Evolutionary conservation across 495 filamentous ascomycete species (phyloP).

Genomic region (Pseudevernia furfuracea): DNA sequence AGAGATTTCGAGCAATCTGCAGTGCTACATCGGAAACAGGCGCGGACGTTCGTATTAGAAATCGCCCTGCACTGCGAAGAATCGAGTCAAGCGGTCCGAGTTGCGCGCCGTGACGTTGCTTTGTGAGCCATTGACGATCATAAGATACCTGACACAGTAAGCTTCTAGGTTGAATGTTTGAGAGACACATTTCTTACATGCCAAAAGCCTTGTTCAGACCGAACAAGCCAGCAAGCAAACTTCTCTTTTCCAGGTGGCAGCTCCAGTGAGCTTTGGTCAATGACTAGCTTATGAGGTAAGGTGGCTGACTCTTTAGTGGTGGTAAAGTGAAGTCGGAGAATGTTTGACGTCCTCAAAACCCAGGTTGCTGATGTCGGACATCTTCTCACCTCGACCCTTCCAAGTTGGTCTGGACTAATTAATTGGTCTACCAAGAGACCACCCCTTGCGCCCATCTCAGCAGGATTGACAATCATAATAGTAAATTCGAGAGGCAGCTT

Average conservation of each 20-base stretch:
- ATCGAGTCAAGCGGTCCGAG: conserved; percentile 47
- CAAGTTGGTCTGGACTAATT: conserved; percentile 38
- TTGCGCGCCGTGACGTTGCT: conserved; percentile 28
- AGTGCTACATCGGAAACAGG: conserved; percentile 34
- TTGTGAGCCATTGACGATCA: neutral
- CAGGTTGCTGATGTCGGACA: conserved; percentile 22
- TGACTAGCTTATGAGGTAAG: conserved; percentile 5
- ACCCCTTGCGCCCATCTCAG: conserved; percentile 43
- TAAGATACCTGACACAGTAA: conserved; percentile 11
- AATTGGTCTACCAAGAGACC: conserved; percentile 44
- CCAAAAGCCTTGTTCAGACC: conserved; percentile 24
- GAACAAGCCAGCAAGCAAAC: conserved; percentile 22
- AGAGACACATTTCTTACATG: conserved; percentile 17
- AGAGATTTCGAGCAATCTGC: conserved; percentile 52
- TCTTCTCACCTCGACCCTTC: conserved; percentile 32
- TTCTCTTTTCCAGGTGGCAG: neutral
- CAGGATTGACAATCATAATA: conserved; percentile 42
- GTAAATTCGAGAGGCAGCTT: conserved; percentile 35
- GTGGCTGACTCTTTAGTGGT: neutral
- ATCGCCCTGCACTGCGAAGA: conserved; percentile 37
- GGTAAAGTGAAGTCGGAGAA: conserved; percentile 36
- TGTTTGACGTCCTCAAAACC: conserved; percentile 35
- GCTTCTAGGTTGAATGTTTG: neutral
- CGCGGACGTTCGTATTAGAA: conserved; percentile 37
- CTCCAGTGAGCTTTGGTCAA: conserved; percentile 16